These are phyloP conservation scores for Porcisia hertigi DNA, from an alignment of 208 protist genomes.

Conservation along the genomic window DNA sequence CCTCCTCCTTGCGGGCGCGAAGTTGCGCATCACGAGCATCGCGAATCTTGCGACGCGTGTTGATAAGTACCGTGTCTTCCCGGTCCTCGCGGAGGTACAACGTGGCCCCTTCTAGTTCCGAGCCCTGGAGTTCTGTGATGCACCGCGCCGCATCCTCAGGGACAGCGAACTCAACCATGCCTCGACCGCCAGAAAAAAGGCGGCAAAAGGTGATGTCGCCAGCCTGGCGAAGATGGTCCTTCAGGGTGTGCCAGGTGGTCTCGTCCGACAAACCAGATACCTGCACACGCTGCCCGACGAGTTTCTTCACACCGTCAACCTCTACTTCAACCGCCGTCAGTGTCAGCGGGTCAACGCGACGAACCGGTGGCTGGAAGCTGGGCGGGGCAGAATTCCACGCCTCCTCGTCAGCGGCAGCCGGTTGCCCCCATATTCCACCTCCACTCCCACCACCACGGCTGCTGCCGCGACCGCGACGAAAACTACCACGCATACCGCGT, in stretches of 20 bases:
- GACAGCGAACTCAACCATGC: slow-evolving; percentile 84
- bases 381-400: slow-evolving; percentile 80
- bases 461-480: slow-evolving; percentile 41
- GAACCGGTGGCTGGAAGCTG: slow-evolving; percentile 82
- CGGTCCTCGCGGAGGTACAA: slow-evolving; percentile 86
- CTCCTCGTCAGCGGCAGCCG: slow-evolving; percentile 69
- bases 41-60: slow-evolving; percentile 80
- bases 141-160: slow-evolving; percentile 80
- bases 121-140: slow-evolving; percentile 85
- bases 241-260: slow-evolving; percentile 89
- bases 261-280: slow-evolving; percentile 82
- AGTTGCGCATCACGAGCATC: slow-evolving; percentile 79
- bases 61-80: slow-evolving; percentile 86
- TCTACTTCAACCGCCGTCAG: slow-evolving; percentile 88
- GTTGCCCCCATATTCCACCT: slow-evolving; percentile 59
- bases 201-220: slow-evolving; percentile 84
- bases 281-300: slow-evolving; percentile 87
- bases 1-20: slow-evolving; percentile 78
- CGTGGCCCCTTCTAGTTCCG: slow-evolving; percentile 82
- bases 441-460: slow-evolving; percentile 25
- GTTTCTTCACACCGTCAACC: slow-evolving; percentile 89
- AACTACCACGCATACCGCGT: slow-evolving; percentile 32
- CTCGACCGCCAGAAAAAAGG: slow-evolving; percentile 73
- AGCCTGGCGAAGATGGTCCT: slow-evolving; percentile 87
- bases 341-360: slow-evolving; percentile 86